These are phyloP conservation scores for Melampsora americana DNA, from an alignment of 1,284 basidiomycete genomes.

Conservation along the genomic window DNA sequence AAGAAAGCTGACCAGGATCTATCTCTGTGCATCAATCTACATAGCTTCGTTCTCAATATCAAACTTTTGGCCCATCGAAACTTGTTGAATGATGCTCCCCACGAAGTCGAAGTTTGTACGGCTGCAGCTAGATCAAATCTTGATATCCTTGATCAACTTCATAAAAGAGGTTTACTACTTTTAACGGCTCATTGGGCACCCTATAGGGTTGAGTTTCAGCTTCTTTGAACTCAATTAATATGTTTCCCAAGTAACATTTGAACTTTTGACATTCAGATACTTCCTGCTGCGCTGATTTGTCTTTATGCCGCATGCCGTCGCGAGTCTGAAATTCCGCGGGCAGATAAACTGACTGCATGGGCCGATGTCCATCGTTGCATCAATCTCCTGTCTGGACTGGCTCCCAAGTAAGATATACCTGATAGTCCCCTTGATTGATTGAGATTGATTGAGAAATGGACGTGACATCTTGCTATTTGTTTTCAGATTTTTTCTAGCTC, in stretches of 20 bases:
- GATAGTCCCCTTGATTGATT: no score
- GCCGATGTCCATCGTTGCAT: slow-evolving; percentile 26
- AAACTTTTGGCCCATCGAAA: background rate
- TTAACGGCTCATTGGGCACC: slow-evolving; percentile 12
- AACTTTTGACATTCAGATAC: slow-evolving; percentile 4
- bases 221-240: background rate
- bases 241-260: background rate
- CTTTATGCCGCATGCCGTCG: slow-evolving; percentile 12
- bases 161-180: background rate
- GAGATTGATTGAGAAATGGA: no score
- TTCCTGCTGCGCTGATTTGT: slow-evolving; percentile 4
- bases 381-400: slow-evolving; percentile 8
- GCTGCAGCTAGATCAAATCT: background rate
- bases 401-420: slow-evolving; percentile 4
- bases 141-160: slow-evolving; percentile 28
- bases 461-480: no score
- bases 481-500: slow-evolving; percentile 1
- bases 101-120: slow-evolving; percentile 7
- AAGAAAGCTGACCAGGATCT: background rate
- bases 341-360: slow-evolving; percentile 20
- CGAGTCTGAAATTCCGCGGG: background rate
- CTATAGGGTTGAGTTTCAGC: background rate
- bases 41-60: background rate
- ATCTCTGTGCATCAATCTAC: background rate
- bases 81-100: slow-evolving; percentile 8